Evolutionary conservation across 2,329 filamentous ascomycete genomes (phyloP).

Genomic region (Colletotrichum musicola): DNA sequence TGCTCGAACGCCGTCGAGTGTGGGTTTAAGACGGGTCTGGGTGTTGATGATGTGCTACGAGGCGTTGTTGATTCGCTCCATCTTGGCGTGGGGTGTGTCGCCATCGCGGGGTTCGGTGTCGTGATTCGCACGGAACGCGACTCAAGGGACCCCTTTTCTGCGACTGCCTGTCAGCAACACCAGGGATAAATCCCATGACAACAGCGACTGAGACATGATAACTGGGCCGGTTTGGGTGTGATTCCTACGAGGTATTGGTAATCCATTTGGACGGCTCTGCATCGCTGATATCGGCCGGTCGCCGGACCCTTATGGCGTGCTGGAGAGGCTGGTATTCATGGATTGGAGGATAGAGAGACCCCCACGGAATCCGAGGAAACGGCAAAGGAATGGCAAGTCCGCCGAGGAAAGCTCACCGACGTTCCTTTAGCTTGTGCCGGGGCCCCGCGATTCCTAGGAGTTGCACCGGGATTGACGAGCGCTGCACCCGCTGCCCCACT

Average conservation of each 20-base stretch:
- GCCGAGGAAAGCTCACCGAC: too few species aligned
- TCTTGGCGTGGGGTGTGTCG: conserved; percentile 38
- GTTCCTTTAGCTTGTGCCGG: not conserved
- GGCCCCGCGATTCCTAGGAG: not conserved
- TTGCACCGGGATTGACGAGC: not conserved
- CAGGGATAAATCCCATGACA: not conserved
- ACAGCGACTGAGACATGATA: not conserved
- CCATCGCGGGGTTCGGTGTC: conserved; percentile 38
- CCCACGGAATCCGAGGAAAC: too few species aligned
- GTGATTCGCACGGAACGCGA: conserved; percentile 27
- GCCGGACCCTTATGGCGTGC: not conserved
- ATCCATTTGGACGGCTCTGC: not conserved
- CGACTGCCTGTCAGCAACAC: not conserved
- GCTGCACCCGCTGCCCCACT: not conserved
- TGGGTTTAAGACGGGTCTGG: conserved; percentile 9
- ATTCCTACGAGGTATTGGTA: not conserved
- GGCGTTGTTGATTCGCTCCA: conserved; percentile 31
- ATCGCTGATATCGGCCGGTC: not conserved
- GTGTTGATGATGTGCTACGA: conserved; percentile 34
- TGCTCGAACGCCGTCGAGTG: conserved; percentile 6
- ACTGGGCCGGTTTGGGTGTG: not conserved
- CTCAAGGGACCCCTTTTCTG: not conserved
- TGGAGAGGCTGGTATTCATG: not conserved
- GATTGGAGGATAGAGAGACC: too few species aligned
- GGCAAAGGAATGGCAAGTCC: too few species aligned